Evolutionary conservation across 2,329 filamentous ascomycete genomes (phyloP).

Genomic region (Penicillium thymicola): DNA sequence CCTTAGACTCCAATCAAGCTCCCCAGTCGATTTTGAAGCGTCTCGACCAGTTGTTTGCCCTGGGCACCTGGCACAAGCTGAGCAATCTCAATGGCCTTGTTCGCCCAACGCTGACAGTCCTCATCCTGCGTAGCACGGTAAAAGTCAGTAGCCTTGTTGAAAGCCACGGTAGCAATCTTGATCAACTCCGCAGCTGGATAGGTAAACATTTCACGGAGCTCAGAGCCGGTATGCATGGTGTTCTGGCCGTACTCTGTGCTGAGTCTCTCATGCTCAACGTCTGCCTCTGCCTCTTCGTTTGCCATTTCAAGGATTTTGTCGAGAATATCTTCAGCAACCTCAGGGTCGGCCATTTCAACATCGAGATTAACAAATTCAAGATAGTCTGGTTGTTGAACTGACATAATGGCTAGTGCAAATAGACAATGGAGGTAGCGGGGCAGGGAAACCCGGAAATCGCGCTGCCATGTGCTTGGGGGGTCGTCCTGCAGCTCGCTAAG

Average conservation of each 20-base stretch:
- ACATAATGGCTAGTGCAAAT: background rate
- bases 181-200: slow-evolving; percentile 57
- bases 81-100: slow-evolving; percentile 37
- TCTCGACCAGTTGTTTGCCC: slow-evolving; percentile 7
- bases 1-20: background rate
- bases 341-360: slow-evolving; percentile 8
- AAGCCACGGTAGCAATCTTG: slow-evolving; percentile 54
- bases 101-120: slow-evolving; percentile 36
- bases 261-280: background rate
- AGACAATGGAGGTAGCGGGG: slow-evolving; percentile 4
- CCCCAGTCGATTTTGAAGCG: slow-evolving; percentile 15
- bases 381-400: no score
- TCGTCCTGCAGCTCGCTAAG: background rate
- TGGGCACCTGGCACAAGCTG: slow-evolving; percentile 22
- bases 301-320: slow-evolving; percentile 33
- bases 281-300: background rate
- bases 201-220: background rate
- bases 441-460: background rate
- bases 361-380: background rate
- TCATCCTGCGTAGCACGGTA: slow-evolving; percentile 36
- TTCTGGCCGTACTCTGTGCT: background rate
- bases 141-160: slow-evolving; percentile 57
- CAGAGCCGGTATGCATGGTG: background rate
- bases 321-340: slow-evolving; percentile 34
- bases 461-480: background rate